Percentiles rank a stretch among this genome's conserved stretches.
Evolutionary conservation across 768 basidiomycete genomes (phyloP).

Genomic region (Amanita phalloides): DNA sequence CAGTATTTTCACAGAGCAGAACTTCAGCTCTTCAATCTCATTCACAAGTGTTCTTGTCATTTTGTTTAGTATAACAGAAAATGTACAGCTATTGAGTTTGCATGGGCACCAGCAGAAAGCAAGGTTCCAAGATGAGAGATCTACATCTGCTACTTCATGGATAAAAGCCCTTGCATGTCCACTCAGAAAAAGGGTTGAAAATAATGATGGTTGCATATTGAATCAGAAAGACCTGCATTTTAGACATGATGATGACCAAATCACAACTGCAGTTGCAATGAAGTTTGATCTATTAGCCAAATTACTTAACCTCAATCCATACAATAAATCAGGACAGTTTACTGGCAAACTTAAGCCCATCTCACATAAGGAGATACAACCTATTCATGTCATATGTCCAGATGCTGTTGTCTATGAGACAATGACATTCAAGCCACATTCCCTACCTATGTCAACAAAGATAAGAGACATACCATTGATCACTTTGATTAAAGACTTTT

Average conservation of each 20-base stretch:
- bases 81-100: conserved; percentile 10
- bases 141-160: neutral
- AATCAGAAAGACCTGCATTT: neutral
- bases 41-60: conserved; percentile 10
- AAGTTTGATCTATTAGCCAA: neutral
- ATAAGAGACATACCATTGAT: neutral
- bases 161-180: neutral
- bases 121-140: neutral
- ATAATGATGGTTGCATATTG: neutral
- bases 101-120: conserved; percentile 8
- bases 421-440: no score
- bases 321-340: neutral
- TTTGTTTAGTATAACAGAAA: conserved; percentile 11
- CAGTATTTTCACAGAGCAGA: conserved; percentile 7
- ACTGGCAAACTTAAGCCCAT: neutral
- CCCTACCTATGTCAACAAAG: neutral
- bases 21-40: conserved; percentile 9
- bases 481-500: neutral
- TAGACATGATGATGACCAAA: neutral
- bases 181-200: neutral
- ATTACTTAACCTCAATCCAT: no score
- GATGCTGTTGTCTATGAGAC: neutral
- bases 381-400: conserved; percentile 1
- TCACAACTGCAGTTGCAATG: neutral
- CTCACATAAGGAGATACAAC: neutral